These are phyloP conservation scores for Tarenaya hassleriana DNA, from an alignment of 345 rosid genomes.

Conservation along the genomic window DNA sequence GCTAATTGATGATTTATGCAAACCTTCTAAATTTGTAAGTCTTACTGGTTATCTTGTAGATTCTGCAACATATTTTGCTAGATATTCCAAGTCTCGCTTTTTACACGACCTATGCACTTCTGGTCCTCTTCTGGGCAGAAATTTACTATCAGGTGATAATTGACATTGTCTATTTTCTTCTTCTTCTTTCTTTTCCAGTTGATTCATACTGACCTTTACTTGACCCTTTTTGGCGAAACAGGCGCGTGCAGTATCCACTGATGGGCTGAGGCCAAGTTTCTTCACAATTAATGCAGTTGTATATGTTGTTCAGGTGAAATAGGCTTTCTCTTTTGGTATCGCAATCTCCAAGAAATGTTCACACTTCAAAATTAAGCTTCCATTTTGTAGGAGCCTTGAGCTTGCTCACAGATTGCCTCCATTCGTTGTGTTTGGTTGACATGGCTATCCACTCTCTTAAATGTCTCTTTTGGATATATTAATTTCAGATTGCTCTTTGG, in stretches of 20 bases:
- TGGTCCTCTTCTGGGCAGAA: conserved; percentile 96
- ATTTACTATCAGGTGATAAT: conserved; percentile 75
- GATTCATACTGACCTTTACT: conserved; percentile 8
- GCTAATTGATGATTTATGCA: neutral
- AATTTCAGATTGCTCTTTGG: conserved; percentile 70
- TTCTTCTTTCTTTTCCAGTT: neutral
- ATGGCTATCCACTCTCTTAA: neutral
- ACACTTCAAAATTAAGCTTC: neutral
- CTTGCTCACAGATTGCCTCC: neutral
- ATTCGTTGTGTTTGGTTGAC: neutral
- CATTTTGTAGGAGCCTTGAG: conserved; percentile 11
- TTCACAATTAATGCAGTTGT: conserved; percentile 65
- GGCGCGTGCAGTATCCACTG: conserved; percentile 86
- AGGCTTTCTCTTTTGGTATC: neutral
- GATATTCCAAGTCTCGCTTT: conserved; percentile 86
- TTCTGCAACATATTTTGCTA: conserved; percentile 67
- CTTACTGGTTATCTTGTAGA: conserved; percentile 32
- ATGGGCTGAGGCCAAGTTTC: conserved; percentile 80
- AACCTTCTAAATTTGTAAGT: conserved; percentile 9
- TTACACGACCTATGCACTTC: conserved; percentile 83
- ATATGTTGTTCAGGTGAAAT: conserved; percentile 64
- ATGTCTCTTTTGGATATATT: conserved; percentile 5
- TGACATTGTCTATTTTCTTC: neutral
- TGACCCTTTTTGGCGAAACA: conserved; percentile 25
- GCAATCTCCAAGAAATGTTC: conserved; percentile 7